A percentile compares a stretch with the other conserved stretches of the same genome.
These are phyloP conservation scores for Noccaea caerulescens DNA, from an alignment of 345 rosid genomes.

Conservation along the genomic window DNA sequence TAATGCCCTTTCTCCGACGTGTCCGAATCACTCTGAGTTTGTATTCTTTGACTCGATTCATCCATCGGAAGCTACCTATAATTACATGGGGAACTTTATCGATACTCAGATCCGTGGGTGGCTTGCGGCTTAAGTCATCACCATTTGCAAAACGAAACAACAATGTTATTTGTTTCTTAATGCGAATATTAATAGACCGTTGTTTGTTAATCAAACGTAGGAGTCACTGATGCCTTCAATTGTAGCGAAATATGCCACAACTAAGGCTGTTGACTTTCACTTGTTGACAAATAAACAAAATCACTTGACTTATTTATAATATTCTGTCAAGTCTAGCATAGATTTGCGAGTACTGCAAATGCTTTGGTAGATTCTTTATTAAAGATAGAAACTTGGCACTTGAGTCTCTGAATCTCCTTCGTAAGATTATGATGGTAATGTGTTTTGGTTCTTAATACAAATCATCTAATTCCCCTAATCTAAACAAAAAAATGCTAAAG, in stretches of 20 bases:
- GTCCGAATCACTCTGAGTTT: conserved; percentile 45
- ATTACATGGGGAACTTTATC: conserved; percentile 15
- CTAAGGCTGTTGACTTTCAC: no score
- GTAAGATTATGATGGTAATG: conserved; percentile 24
- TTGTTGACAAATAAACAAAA: no score
- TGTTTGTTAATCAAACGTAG: not conserved
- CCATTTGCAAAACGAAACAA: not conserved
- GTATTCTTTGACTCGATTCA: conserved; percentile 61
- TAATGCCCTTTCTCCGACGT: conserved; percentile 40
- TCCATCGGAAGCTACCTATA: conserved; percentile 52
- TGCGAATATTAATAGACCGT: not conserved
- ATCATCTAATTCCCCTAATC: conserved; percentile 35
- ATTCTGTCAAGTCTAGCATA: no score
- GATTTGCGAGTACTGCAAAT: not conserved
- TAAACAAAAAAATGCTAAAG: conserved; percentile 14
- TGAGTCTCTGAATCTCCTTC: not conserved
- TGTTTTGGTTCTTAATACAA: conserved; percentile 21
- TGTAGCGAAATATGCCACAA: no score
- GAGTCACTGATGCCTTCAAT: no score
- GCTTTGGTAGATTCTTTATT: conserved; percentile 10
- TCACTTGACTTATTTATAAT: no score
- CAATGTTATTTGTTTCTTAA: not conserved
- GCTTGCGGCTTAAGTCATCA: conserved; percentile 22
- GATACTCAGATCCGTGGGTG: conserved; percentile 9
- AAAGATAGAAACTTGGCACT: not conserved